A percentile compares a stretch with the other conserved stretches of the same genome.
These are phyloP conservation scores for Zoysia matrella DNA, from an alignment of 202 grass and related monocot species.

Conservation along the genomic window DNA sequence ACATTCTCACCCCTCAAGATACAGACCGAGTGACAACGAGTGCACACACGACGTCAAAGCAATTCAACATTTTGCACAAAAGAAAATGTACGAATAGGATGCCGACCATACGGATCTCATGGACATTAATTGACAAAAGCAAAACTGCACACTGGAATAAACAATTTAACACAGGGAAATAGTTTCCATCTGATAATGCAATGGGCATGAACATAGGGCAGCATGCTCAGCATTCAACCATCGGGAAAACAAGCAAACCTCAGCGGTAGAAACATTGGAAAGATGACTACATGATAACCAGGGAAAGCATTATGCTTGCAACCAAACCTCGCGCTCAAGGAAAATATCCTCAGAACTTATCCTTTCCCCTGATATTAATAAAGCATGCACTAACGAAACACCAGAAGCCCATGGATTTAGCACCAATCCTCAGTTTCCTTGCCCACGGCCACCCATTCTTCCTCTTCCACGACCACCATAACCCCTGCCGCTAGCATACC, in stretches of 20 bases:
- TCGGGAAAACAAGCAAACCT: conserved; percentile 63
- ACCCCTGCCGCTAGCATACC: conserved; percentile 55
- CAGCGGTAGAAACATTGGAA: conserved; percentile 46
- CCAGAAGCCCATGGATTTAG: conserved; percentile 46
- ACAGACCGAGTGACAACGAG: no score
- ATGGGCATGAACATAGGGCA: conserved; percentile 63
- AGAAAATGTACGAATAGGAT: neutral
- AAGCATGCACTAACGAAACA: conserved; percentile 59
- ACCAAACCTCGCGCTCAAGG: conserved; percentile 56
- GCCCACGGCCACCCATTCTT: conserved; percentile 57
- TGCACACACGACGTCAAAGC: no score
- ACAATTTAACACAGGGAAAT: conserved; percentile 42
- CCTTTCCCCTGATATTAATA: conserved; percentile 58
- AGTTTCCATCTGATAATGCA: conserved; percentile 44
- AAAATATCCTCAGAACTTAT: conserved; percentile 54
- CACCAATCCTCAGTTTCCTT: conserved; percentile 49
- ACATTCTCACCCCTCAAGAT: neutral
- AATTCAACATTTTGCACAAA: neutral
- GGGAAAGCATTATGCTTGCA: conserved; percentile 55
- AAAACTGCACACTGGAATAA: conserved; percentile 52
- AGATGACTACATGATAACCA: conserved; percentile 54
- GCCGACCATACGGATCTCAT: neutral
- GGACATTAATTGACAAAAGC: neutral
- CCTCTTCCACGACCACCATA: conserved; percentile 69
- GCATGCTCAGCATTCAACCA: conserved; percentile 69